Evolutionary conservation across 306 rosid species (phyloP), one percentile per base, ranked within the genome.

Genomic region (Hippophae rhamnoides): DNA sequence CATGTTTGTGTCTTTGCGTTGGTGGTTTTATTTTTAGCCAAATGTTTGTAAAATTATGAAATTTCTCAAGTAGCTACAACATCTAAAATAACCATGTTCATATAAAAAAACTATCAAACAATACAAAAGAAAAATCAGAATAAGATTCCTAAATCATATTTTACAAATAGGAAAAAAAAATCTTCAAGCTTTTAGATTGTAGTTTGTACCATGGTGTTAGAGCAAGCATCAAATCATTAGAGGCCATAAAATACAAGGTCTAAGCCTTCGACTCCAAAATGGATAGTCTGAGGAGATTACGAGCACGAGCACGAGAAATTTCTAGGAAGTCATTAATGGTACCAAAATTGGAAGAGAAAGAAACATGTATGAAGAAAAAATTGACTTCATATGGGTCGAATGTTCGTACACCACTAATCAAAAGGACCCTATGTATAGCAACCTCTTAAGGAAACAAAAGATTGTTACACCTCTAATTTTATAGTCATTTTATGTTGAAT

Each of bases 191-290:
- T 18, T 18, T 18, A 18, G 18, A 18, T 18, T 18, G 3, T 14
- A 10, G 13, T 8, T 26, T 6, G 44, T 47, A 86, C 99, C 85
- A 93, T 78, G 52, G 99, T 79, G 71, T 88, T 96, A 56, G 88
- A 93, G 63, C 99, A 93, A 6, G 97, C 75, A 26, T 87, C 97
- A 47, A 81, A 93, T 49, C 88, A 95, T 50, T 93, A 97, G 2
- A 97, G 82, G 7, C 95, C 97, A 13, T 88, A 95, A 47, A 93
- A 93, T 11, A 93, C 79, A 38, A 88, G 99, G 78, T 93, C 97
- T 46, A 79, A 74, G 31, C 97, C 99, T 76, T 9, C 89, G 84
- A 65, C 86, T 83, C 99, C 99, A 93, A 41, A 88, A 93, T 0
- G 69, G 78, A 65, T 78, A 80, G 0, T 73, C 81, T 0, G 74